A percentile compares a stretch with the other conserved stretches of the same genome.
Conservation (phyloP, 106 monocot genomes). For the Apostasia ramifera region DNA sequence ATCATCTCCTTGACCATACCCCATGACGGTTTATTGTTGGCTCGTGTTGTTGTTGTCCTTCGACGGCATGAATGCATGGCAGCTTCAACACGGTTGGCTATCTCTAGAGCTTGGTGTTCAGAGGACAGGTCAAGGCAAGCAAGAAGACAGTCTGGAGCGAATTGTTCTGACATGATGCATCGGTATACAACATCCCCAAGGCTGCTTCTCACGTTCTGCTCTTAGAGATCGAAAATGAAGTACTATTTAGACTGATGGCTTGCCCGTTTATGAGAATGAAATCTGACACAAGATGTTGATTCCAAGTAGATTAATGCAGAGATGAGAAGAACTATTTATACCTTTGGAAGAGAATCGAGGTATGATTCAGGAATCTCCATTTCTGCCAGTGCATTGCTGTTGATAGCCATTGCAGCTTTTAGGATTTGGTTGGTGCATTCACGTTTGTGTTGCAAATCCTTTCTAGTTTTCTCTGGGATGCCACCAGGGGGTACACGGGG, state of each 20-base stretch:
- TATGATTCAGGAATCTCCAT: constrained; percentile 67
- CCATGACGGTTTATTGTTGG: constrained; percentile 50
- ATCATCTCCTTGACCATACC: constrained; percentile 68
- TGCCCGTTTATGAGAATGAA: not conserved
- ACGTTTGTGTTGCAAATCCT: constrained; percentile 37
- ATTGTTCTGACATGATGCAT: constrained; percentile 45
- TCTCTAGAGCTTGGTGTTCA: constrained; percentile 75
- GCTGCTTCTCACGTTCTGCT: constrained; percentile 53
- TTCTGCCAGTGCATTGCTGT: constrained; percentile 50
- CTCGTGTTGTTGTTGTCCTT: constrained; percentile 22
- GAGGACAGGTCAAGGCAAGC: constrained; percentile 61
- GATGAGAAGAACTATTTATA: not conserved
- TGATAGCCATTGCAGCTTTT: constrained; percentile 68
- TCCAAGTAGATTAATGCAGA: not conserved
- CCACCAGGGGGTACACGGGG: constrained; percentile 49
- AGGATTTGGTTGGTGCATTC: constrained; percentile 55
- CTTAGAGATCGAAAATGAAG: not conserved
- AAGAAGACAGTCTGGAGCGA: constrained; percentile 72
- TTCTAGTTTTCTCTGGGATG: constrained; percentile 34
- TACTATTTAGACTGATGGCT: not conserved
- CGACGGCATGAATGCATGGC: constrained; percentile 53
- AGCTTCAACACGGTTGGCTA: constrained; percentile 84
- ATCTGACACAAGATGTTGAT: not conserved
- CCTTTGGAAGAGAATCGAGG: constrained; percentile 63
- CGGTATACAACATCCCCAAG: constrained; percentile 58